Conservation (phyloP, 164 flowering plant genomes). For the Nymphaea thermarum region DNA sequence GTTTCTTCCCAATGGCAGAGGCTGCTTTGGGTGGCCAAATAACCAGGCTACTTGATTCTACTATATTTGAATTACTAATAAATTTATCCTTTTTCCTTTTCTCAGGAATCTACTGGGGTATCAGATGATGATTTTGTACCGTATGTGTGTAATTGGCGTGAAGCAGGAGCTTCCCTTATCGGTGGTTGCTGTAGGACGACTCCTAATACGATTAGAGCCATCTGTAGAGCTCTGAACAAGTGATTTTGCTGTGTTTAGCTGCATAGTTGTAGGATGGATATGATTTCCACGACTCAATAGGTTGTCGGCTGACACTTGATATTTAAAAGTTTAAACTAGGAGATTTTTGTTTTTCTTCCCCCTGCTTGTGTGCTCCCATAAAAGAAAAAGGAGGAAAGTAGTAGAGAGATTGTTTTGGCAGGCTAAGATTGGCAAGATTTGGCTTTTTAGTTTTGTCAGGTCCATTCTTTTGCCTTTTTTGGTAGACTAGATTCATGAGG, state of each 20-base stretch:
- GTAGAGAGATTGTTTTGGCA: not conserved
- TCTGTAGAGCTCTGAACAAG: conserved; percentile 27
- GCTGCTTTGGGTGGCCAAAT: not conserved
- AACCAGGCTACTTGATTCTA: too few species aligned
- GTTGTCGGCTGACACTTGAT: not conserved
- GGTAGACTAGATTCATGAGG: not conserved
- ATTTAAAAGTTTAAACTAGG: not conserved
- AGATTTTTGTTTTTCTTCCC: not conserved
- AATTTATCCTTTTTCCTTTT: not conserved
- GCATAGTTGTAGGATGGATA: not conserved
- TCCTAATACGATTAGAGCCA: conserved; percentile 63
- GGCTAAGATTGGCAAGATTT: not conserved
- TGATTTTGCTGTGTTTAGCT: conserved; percentile 1
- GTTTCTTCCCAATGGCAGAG: not conserved
- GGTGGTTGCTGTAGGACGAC: conserved; percentile 97
- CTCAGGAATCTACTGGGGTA: conserved; percentile 57
- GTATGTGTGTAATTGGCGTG: conserved; percentile 57
- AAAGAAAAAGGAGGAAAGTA: not conserved
- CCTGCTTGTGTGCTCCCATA: not conserved
- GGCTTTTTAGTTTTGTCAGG: too few species aligned
- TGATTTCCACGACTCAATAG: not conserved
- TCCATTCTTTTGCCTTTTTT: not conserved
- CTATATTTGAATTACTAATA: not conserved
- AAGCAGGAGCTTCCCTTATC: conserved; percentile 68
- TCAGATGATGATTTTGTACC: conserved; percentile 64